Evolutionary conservation across 2,329 filamentous ascomycete genomes (phyloP).

Genomic region (Xylariales sp.): DNA sequence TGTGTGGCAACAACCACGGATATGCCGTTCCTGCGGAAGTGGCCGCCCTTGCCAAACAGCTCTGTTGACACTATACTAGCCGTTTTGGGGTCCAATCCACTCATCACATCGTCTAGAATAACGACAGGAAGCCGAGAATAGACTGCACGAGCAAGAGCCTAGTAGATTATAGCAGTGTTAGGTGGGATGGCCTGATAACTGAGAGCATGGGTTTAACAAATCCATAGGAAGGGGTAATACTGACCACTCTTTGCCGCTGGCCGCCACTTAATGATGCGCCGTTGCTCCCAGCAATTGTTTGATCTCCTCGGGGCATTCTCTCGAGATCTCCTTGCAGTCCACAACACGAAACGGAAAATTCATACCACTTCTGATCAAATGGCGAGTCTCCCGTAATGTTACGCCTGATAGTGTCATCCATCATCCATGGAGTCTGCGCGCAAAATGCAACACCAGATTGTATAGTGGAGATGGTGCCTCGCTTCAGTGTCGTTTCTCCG

Average conservation of each 20-base stretch:
- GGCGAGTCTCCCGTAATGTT: constrained; percentile 11
- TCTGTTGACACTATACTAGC: background rate
- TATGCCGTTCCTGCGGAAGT: constrained; percentile 1
- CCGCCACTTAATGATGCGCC: constrained; percentile 13
- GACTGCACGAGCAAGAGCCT: constrained; percentile 17
- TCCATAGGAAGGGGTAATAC: too few relatives aligned
- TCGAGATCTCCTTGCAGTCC: constrained; percentile 10
- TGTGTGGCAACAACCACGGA: constrained; percentile 2
- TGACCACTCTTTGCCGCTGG: constrained; percentile 7
- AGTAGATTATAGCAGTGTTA: background rate
- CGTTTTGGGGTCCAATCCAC: constrained; percentile 15
- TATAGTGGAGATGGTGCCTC: constrained; percentile 7
- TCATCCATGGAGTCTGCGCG: constrained; percentile 17
- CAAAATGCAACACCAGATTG: constrained; percentile 12
- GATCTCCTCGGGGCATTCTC: constrained; percentile 8
- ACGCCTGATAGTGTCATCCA: constrained; percentile 10
- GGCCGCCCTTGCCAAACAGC: constrained; percentile 7
- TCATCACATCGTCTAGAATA: constrained; percentile 19
- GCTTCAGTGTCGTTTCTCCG: constrained; percentile 10
- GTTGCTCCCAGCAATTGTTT: constrained; percentile 10
- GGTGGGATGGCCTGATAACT: too few relatives aligned
- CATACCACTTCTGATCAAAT: constrained; percentile 12
- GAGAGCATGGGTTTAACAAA: too few relatives aligned
- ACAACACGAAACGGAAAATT: constrained; percentile 6
- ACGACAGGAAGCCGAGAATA: constrained; percentile 15